Percentiles rank a stretch among this genome's conserved stretches.
Conservation (phyloP, 2,329 filamentous ascomycete genomes). For the Fusarium sp. region DNA sequence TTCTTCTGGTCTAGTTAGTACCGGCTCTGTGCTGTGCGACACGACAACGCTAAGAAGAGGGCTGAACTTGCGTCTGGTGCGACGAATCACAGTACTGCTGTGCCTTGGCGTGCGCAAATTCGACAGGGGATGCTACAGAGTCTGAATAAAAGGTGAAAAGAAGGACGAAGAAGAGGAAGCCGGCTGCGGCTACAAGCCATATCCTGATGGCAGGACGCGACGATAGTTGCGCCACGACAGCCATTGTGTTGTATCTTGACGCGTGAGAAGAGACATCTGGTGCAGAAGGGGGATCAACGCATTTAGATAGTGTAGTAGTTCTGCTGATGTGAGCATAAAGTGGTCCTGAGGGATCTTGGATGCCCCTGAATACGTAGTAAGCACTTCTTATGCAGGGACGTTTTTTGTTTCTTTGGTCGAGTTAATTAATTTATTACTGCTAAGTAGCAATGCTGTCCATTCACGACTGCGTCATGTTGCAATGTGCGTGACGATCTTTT, state of each 20-base stretch:
- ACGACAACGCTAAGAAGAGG: background rate
- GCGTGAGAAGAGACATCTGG: background rate
- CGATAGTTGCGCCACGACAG: constrained; percentile 21
- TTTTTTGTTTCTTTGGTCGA: too few relatives aligned
- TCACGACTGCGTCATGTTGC: background rate
- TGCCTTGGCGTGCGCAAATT: constrained; percentile 26
- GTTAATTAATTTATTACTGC: too few relatives aligned
- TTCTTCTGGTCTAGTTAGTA: background rate
- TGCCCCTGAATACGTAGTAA: constrained; percentile 2
- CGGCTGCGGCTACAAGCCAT: constrained; percentile 4
- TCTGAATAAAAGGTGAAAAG: constrained; percentile 26
- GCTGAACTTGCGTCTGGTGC: background rate
- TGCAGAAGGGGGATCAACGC: background rate
- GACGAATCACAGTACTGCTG: constrained; percentile 26
- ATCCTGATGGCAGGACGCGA: constrained; percentile 28
- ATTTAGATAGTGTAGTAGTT: background rate
- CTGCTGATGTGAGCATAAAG: background rate
- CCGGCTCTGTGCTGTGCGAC: too few relatives aligned
- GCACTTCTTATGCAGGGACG: background rate
- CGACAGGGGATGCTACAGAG: constrained; percentile 17
- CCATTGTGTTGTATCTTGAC: constrained; percentile 11
- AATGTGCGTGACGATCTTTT: background rate
- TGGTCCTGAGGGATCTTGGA: background rate
- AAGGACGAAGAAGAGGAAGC: constrained; percentile 28
- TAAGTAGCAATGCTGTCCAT: too few relatives aligned